A percentile compares a stretch with the other conserved stretches of the same genome.
These are phyloP conservation scores for Dionaea muscipula DNA, from an alignment of 179 eudicot species.

Conservation along the genomic window DNA sequence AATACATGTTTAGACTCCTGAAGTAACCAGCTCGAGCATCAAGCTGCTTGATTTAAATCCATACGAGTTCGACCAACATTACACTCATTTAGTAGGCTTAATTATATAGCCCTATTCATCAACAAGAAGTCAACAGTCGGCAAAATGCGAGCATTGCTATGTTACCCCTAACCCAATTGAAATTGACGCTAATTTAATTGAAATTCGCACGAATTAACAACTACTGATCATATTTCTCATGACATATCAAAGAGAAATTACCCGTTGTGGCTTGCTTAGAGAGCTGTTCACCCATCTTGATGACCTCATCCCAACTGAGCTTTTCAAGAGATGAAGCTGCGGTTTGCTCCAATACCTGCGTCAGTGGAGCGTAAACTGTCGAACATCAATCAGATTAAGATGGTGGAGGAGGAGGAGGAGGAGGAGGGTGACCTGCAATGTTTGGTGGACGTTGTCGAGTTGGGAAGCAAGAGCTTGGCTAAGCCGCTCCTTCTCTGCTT, in stretches of 20 bases:
- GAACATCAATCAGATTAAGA: background rate
- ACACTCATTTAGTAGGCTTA: no score
- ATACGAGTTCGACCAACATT: no score
- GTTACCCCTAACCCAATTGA: background rate
- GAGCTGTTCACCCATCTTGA: conserved; percentile 60
- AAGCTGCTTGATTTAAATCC: no score
- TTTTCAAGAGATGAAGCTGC: conserved; percentile 52
- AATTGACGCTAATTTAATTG: background rate
- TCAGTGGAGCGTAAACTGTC: background rate
- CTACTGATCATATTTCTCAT: conserved; percentile 1
- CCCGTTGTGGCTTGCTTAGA: conserved; percentile 81
- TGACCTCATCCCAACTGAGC: conserved; percentile 62
- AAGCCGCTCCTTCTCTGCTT: conserved; percentile 41
- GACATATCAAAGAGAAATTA: conserved; percentile 10
- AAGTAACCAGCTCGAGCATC: no score
- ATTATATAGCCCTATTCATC: no score
- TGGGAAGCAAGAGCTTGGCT: conserved; percentile 32
- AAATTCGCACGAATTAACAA: background rate
- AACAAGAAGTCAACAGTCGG: no score
- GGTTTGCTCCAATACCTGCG: conserved; percentile 41
- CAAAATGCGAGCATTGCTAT: no score
- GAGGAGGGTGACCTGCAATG: conserved; percentile 34
- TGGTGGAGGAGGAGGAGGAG: background rate
- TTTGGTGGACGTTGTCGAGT: conserved; percentile 66
- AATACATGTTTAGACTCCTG: no score